Evolutionary conservation across 164 flowering plant species (phyloP), one percentile per base, ranked within the genome.

Genomic region (Piper longum): DNA sequence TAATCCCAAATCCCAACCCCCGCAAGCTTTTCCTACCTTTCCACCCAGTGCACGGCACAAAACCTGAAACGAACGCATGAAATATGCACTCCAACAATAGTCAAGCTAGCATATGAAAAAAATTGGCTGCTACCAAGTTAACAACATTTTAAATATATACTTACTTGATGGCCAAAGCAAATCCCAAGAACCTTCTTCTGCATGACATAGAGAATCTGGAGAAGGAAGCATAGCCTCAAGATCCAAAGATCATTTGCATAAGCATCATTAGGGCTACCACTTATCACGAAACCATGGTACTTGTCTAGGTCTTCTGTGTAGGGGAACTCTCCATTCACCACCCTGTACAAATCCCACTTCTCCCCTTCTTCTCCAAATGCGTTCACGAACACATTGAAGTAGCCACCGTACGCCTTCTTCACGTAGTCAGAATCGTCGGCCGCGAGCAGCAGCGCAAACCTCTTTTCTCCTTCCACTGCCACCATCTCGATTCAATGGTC

Each of bases 81-180:
- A 52, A 7, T 16, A 56, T 7, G 5, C 14, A 14, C 8, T 19
- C 17, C 9, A 16, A 9, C 5, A 18, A 56, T 7, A 16, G 1
- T 16, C 6, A 56, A 56, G 16, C 57, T 16, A 56, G 14, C 57
- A 56, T 16, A 26, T 26, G 36, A 26, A 26, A 26, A 52, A 52
- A 52, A 0, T 16, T 16, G 16, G 11, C 14, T 9, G 55, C 55
- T 16, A 19, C 36, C n/a, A 18, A 36, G 4, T 36, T 4, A 44
- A 40, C 41, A n/a, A 57, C 17, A 52, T 9, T 9, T 16, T 2
- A 13, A 26, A 63, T 5, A 60, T 0, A 43, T 4, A 52, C 1
- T 45, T 63, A 82, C 91, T 82, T 88, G 96, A 59, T 84, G 96
- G 2, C 96, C 96, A 67, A 88, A 88, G 79, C 93, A 88, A 69